Percentiles rank a stretch among this genome's conserved stretches.
Evolutionary conservation across 768 basidiomycete species (phyloP).

Genomic region (Butyriboletus loyo): DNA sequence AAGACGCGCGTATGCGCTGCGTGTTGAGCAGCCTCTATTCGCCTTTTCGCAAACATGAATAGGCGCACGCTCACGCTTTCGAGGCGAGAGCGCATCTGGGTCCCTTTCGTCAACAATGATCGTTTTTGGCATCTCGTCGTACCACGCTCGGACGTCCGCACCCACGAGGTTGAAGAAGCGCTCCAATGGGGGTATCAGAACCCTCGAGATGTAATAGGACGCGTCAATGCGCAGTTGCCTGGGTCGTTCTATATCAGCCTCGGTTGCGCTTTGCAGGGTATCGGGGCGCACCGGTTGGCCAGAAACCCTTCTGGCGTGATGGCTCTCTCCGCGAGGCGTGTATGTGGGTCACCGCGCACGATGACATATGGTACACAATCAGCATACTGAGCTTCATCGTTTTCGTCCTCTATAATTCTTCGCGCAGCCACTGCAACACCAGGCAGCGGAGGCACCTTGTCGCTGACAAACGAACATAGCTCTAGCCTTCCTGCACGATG

Average conservation of each 20-base stretch:
- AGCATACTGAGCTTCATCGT: conserved; percentile 86
- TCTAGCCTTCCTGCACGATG: background rate
- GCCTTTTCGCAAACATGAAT: conserved; percentile 43
- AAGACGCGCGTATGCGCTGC: conserved; percentile 71
- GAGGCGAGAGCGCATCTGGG: conserved; percentile 35
- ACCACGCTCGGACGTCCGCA: conserved; percentile 85
- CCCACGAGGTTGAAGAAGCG: conserved; percentile 91
- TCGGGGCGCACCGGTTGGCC: conserved; percentile 49
- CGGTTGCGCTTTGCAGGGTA: background rate
- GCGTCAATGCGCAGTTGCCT: conserved; percentile 80
- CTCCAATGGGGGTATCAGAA: conserved; percentile 87
- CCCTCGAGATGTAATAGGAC: conserved; percentile 80
- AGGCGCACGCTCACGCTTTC: conserved; percentile 28
- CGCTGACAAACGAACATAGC: conserved; percentile 42
- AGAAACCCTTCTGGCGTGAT: conserved; percentile 70
- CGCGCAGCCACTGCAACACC: conserved; percentile 85
- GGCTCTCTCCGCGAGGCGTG: conserved; percentile 72
- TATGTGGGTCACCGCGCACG: conserved; percentile 55
- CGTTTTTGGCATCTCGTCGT: conserved; percentile 76
- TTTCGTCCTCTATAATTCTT: conserved; percentile 67
- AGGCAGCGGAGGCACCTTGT: conserved; percentile 84
- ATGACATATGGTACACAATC: conserved; percentile 94
- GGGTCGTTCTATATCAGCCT: background rate
- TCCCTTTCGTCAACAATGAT: conserved; percentile 38
- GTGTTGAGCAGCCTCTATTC: conserved; percentile 54